phyloP scores from a whole-genome alignment of 1,284 basidiomycete species.

The Cutaneotrichosporon dermatis region DNA sequence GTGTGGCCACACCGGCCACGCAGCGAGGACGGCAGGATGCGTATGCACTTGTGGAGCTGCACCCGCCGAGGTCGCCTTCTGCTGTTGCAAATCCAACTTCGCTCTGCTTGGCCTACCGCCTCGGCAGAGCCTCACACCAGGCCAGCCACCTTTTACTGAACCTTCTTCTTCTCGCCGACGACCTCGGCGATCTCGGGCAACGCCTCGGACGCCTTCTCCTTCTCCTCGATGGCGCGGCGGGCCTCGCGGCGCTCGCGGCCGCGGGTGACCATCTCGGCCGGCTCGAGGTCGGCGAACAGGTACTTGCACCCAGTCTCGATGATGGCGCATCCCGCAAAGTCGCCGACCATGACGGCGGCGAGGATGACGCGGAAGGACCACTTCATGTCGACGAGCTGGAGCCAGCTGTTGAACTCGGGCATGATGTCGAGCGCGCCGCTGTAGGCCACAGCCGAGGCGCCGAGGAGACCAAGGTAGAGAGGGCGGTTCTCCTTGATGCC shows the following conservation, averaged over 20 bases:
- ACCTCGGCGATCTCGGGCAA: conserved; percentile 20
- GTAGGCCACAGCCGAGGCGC: conserved; percentile 81
- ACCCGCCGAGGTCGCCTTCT: too few species aligned
- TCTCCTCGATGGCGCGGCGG: conserved; percentile 47
- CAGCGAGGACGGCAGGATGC: too few species aligned
- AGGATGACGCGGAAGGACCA: conserved; percentile 68
- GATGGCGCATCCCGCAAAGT: conserved; percentile 82
- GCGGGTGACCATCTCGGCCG: conserved; percentile 75
- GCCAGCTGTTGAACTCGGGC: conserved; percentile 92
- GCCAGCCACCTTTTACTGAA: conserved; percentile 4
- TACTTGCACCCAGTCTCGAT: conserved; percentile 79
- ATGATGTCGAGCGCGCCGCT: conserved; percentile 89
- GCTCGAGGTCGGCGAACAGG: conserved; percentile 83
- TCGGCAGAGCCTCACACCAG: too few species aligned
- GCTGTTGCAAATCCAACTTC: too few species aligned
- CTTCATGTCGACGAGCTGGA: conserved; percentile 93
- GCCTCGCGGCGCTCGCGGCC: conserved; percentile 67
- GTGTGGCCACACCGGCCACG: too few species aligned
- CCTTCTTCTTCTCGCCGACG: conserved; percentile 23
- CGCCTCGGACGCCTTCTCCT: conserved; percentile 11
- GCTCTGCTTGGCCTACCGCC: too few species aligned
- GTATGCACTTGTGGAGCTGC: too few species aligned
- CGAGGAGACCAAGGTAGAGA: conserved; percentile 83
- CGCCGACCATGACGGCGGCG: conserved; percentile 73
- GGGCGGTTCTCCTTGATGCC: conserved; percentile 88